A percentile compares a stretch with the other conserved stretches of the same genome.
Conservation (phyloP, 1,284 basidiomycete species). For the Leccinum laetum region DNA sequence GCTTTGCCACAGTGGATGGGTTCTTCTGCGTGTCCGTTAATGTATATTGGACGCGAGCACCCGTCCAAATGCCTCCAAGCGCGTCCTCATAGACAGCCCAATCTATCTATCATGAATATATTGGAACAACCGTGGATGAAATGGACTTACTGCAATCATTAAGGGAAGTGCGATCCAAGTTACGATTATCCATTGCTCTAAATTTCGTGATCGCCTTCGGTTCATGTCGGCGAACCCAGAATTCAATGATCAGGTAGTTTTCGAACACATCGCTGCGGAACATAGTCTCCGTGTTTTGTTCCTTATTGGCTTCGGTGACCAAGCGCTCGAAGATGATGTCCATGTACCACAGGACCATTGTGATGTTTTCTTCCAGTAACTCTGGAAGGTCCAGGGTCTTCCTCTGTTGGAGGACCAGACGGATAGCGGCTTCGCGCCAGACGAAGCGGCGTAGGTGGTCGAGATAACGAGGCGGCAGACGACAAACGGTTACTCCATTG, state of each 20-base stretch:
- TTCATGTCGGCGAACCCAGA: neutral
- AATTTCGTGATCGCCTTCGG: neutral
- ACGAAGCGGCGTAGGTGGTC: neutral
- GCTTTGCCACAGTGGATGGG: neutral
- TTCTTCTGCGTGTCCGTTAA: no score
- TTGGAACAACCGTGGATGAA: no score
- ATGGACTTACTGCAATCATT: neutral
- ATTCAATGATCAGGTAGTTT: neutral
- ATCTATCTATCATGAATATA: neutral
- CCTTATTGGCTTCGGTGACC: no score
- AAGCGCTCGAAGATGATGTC: neutral
- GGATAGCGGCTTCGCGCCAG: neutral
- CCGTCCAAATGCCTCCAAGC: neutral
- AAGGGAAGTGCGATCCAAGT: neutral
- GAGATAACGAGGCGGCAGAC: neutral
- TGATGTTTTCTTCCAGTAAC: neutral
- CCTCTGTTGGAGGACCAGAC: neutral
- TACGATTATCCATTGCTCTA: no score
- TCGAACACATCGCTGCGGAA: neutral
- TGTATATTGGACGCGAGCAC: neutral
- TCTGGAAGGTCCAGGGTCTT: neutral
- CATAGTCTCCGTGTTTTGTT: neutral
- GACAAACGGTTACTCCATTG: no score
- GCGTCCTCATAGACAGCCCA: neutral
- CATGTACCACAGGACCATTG: neutral